A percentile compares a stretch with the other conserved stretches of the same genome.
phyloP scores from a whole-genome alignment of 169 alveolate genomes.

The Cryptosporidium parvum region DNA sequence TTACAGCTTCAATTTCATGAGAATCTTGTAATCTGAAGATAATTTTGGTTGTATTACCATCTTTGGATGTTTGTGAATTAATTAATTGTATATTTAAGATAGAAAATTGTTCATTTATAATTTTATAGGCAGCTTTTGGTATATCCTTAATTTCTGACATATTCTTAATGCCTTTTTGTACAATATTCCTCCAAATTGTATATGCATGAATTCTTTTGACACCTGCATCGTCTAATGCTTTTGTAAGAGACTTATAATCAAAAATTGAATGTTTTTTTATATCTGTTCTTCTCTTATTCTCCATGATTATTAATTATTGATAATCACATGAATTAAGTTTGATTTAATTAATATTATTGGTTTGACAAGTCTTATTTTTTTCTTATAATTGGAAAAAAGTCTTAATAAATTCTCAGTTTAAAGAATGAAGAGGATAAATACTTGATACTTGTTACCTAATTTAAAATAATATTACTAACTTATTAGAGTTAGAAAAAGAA shows the following conservation, averaged over 20 bases:
- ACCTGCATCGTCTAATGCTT: constrained; percentile 27
- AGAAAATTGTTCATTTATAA: constrained; percentile 33
- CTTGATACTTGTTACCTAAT: no score
- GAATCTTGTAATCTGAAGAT: constrained; percentile 64
- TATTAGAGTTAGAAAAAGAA: no score
- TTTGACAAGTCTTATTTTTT: background rate
- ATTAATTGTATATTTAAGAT: constrained; percentile 13
- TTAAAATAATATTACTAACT: background rate
- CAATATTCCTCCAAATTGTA: constrained; percentile 41
- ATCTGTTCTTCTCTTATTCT: constrained; percentile 40
- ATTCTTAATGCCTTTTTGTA: constrained; percentile 30
- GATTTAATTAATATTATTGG: background rate
- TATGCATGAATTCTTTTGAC: constrained; percentile 43
- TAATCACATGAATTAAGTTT: background rate
- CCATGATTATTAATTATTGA: background rate
- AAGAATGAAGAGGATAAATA: no score
- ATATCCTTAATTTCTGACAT: constrained; percentile 19
- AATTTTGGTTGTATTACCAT: constrained; percentile 66
- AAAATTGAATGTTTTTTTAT: constrained; percentile 34
- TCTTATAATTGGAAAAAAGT: no score
- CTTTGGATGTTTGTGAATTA: constrained; percentile 33
- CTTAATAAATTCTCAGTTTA: no score
- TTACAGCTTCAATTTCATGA: constrained; percentile 72
- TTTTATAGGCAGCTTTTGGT: constrained; percentile 29
- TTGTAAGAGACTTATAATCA: constrained; percentile 28